Base-by-base conservation (phyloP, 176 grass and related monocot species). In the Melocanna baccifera region DNA sequence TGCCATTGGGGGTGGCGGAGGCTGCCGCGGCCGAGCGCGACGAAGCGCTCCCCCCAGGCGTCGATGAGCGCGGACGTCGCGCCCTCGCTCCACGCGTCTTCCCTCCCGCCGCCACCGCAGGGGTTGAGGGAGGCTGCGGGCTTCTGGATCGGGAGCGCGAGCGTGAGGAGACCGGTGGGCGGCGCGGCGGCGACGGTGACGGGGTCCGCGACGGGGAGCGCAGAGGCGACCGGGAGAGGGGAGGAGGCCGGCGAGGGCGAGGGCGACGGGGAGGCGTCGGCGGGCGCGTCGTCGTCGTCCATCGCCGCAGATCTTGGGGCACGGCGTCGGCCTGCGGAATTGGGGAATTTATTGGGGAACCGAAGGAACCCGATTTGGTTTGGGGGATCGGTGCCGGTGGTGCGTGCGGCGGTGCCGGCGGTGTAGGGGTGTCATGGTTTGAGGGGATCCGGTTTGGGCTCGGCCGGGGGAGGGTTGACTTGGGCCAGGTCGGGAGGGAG, bases 71-170 rank as follows among this genome's bases (percentile, higher is more conserved):
- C 86, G 9, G 89, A 94, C 9, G 96, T 99, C 34, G 93, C 89
- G 70, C 91, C 93, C 63, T 99, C 93, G 89, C 96, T 99, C 96
- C 96, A 96, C 28, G 91, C 94, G n/a, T 99, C 96, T 86, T 99
- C 93, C 70, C 96, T 78, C 29, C 96, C 81, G 6, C 90, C 91
- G 29, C 87, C 56, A 8, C 76, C 52, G 37, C 58, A 46, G 59
- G 67, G 66, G 68, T 25, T 76, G 15, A 25, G 50, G 47, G 80
- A 90, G 18, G 79, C 37, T 0, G 84, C 84, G n/a, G 89, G 89
- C 3, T 92, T 84, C 50, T 98, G 91, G 89, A 96, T 94, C 72
- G 93, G 91, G 73, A 96, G 83, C 28, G 87, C 86, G 50, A 96
- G 77, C 29, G 89, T 47, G 23, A 91, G 63, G 89, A 62, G 63